Evolutionary conservation across 352 stramenopile species (phyloP).

Genomic region (Phytopythium litorale): DNA sequence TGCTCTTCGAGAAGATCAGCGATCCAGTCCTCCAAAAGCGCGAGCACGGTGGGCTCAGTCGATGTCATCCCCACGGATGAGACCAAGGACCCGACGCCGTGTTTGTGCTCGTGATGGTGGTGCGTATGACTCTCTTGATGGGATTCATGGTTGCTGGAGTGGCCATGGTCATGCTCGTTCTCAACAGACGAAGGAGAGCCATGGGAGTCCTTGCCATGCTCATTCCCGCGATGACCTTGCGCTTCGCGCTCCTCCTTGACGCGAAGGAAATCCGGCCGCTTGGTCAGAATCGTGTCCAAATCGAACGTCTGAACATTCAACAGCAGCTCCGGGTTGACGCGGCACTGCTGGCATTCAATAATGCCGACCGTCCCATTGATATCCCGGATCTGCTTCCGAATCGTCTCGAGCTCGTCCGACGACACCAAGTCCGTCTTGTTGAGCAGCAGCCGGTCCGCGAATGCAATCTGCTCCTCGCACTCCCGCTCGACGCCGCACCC

Average conservation of each 20-base stretch:
- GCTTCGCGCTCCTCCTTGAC: constrained; percentile 8
- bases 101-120: constrained; percentile 25
- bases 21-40: constrained; percentile 96
- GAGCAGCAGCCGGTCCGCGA: constrained; percentile 94
- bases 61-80: constrained; percentile 37
- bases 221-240: constrained; percentile 9
- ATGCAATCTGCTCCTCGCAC: constrained; percentile 94
- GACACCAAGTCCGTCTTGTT: constrained; percentile 97
- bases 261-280: constrained; percentile 41
- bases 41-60: constrained; percentile 70
- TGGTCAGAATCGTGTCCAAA: constrained; percentile 44
- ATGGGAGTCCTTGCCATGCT: background rate
- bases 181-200: constrained; percentile 1
- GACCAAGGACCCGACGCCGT: constrained; percentile 37
- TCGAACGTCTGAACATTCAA: constrained; percentile 50
- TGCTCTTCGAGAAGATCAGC: constrained; percentile 89
- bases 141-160: background rate
- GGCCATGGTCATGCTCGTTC: background rate
- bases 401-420: constrained; percentile 50
- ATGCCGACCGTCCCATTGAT: constrained; percentile 53
- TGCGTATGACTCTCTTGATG: constrained; percentile 3
- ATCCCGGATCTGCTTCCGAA: constrained; percentile 27
- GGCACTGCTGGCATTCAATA: constrained; percentile 43
- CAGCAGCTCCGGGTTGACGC: constrained; percentile 31
- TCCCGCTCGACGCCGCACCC: constrained; percentile 64